phyloP scores from a whole-genome alignment of 352 stramenopile genomes.

The Phytophthora palmivora region DNA sequence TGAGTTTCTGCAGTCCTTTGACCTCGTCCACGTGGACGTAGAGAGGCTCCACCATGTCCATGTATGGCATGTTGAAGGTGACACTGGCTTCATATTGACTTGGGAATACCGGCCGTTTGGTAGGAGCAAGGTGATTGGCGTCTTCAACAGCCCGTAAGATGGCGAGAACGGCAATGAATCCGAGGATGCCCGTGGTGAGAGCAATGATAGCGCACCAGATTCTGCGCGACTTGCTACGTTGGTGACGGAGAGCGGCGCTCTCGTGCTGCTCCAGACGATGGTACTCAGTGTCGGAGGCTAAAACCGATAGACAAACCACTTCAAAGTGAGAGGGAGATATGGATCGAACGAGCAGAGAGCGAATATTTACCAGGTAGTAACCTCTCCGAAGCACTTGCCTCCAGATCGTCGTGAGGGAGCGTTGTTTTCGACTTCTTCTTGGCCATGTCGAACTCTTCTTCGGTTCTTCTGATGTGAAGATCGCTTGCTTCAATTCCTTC shows the following conservation, averaged over 20 bases:
- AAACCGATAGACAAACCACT: neutral
- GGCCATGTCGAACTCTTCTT: constrained; percentile 39
- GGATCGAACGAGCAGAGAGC: neutral
- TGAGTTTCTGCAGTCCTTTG: constrained; percentile 83
- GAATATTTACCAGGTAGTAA: constrained; percentile 50
- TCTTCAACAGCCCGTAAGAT: constrained; percentile 87
- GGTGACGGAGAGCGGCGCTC: constrained; percentile 49
- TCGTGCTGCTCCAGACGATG: constrained; percentile 43
- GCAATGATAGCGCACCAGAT: constrained; percentile 88
- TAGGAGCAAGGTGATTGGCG: constrained; percentile 73
- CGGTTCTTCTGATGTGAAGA: constrained; percentile 35
- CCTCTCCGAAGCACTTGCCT: constrained; percentile 50
- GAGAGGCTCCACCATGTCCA: constrained; percentile 87
- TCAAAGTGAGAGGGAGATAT: constrained; percentile 16
- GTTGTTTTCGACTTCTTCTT: constrained; percentile 71
- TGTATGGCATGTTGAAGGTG: constrained; percentile 91
- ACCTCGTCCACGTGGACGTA: constrained; percentile 85
- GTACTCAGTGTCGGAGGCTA: constrained; percentile 38
- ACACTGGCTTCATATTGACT: constrained; percentile 89
- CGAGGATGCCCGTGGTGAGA: constrained; percentile 74
- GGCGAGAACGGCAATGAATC: constrained; percentile 83
- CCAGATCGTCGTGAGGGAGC: constrained; percentile 52
- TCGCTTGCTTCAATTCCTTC: constrained; percentile 42
- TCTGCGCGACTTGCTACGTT: constrained; percentile 69
- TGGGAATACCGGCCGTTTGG: constrained; percentile 74